A percentile compares a stretch with the other conserved stretches of the same genome.
phyloP scores from a whole-genome alignment of 2,329 filamentous ascomycete species.

The Fusarium piperis region DNA sequence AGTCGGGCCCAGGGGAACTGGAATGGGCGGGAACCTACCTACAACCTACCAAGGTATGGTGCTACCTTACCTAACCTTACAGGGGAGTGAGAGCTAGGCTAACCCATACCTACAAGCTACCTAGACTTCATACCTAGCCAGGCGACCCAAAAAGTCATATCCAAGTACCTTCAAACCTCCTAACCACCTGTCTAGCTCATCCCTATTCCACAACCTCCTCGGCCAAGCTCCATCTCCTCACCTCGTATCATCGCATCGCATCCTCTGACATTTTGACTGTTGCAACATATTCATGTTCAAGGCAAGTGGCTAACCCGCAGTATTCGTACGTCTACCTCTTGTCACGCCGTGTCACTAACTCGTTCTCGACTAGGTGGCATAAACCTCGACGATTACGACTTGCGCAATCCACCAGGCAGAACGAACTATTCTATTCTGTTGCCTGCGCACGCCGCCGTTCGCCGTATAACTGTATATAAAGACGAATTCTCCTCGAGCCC shows the following conservation, averaged over 20 bases:
- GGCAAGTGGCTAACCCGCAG: background rate
- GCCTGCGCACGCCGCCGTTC: conserved; percentile 10
- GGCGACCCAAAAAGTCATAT: background rate
- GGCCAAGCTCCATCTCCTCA: conserved; percentile 29
- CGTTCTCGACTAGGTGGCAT: background rate
- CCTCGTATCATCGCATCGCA: conserved; percentile 9
- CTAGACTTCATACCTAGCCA: background rate
- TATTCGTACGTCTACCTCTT: background rate
- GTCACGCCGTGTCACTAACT: background rate
- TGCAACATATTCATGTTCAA: background rate
- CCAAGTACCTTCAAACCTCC: background rate
- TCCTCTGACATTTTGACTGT: background rate
- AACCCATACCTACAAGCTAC: background rate
- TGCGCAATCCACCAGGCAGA: conserved; percentile 19
- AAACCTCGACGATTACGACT: conserved; percentile 1
- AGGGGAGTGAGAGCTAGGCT: background rate
- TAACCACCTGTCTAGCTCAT: conserved; percentile 14
- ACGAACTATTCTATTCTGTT: conserved; percentile 22
- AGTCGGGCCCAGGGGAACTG: background rate
- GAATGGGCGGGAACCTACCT: background rate
- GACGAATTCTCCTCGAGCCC: background rate
- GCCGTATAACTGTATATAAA: background rate
- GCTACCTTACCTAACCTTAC: background rate
- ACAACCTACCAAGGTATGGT: background rate
- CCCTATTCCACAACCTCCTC: conserved; percentile 26